Percentiles rank a stretch among this genome's conserved stretches.
These are phyloP conservation scores for Suillus cothurnatus DNA, from an alignment of 768 basidiomycete species.

Conservation along the genomic window DNA sequence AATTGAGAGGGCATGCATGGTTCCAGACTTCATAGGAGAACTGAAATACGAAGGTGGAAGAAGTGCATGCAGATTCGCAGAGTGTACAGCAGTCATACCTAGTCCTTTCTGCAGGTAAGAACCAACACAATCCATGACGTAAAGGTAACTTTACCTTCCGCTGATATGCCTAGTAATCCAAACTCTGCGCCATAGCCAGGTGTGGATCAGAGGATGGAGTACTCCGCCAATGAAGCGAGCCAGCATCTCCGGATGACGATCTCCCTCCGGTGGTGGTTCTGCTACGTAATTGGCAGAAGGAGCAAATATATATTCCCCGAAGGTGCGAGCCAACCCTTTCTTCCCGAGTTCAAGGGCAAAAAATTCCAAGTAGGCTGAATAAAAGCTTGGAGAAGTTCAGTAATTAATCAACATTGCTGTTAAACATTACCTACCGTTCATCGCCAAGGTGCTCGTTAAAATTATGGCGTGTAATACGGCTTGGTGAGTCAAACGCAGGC, in stretches of 20 bases:
- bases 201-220: constrained; percentile 67
- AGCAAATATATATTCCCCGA: constrained; percentile 64
- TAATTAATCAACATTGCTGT: constrained; percentile 2
- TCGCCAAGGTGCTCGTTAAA: constrained; percentile 60
- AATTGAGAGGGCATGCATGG: constrained; percentile 44
- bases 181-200: constrained; percentile 68
- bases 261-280: constrained; percentile 37
- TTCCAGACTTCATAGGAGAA: background rate
- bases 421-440: constrained; percentile 41
- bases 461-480: constrained; percentile 46
- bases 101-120: constrained; percentile 45
- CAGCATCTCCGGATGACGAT: constrained; percentile 51
- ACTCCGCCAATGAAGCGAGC: constrained; percentile 56
- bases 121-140: constrained; percentile 35
- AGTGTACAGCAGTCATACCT: constrained; percentile 47
- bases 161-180: constrained; percentile 54
- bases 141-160: constrained; percentile 55
- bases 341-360: constrained; percentile 47
- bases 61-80: constrained; percentile 8
- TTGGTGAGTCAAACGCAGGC: constrained; percentile 45
- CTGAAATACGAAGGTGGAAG: background rate
- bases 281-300: constrained; percentile 41
- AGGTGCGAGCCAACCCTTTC: constrained; percentile 42
- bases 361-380: constrained; percentile 58
- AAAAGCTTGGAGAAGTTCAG: constrained; percentile 45